phyloP scores from a whole-genome alignment of 2,329 filamentous ascomycete species.

The Aaosphaeria pasadenensis region DNA sequence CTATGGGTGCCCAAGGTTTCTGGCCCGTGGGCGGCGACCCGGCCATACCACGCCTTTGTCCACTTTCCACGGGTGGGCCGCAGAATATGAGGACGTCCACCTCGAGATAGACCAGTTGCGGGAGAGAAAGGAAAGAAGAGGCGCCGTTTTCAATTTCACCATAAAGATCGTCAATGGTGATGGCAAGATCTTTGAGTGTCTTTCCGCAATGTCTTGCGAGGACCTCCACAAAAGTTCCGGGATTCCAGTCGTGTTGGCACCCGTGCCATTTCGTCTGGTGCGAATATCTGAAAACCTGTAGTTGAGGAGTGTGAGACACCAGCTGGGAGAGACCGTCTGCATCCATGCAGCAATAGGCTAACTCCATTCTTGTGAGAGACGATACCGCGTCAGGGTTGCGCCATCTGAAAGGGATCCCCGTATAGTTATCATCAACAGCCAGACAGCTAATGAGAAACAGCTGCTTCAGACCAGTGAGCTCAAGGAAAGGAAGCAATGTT shows the following conservation, averaged over 20 bases:
- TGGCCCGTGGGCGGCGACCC: slow-evolving; percentile 15
- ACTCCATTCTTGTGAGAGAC: slow-evolving; percentile 24
- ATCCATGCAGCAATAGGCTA: slow-evolving; percentile 32
- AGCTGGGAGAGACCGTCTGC: slow-evolving; percentile 20
- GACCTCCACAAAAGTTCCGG: slow-evolving; percentile 25
- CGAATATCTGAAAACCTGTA: slow-evolving; percentile 29
- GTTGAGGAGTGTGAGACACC: slow-evolving; percentile 19
- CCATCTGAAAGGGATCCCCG: slow-evolving; percentile 28
- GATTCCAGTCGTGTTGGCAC: slow-evolving; percentile 31
- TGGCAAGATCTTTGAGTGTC: slow-evolving; percentile 23
- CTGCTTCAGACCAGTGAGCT: slow-evolving; percentile 20
- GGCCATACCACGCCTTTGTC: slow-evolving; percentile 22
- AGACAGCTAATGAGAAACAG: slow-evolving; percentile 30
- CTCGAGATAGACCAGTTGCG: slow-evolving; percentile 21
- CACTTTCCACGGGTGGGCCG: slow-evolving; percentile 32
- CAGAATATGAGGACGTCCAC: slow-evolving; percentile 30
- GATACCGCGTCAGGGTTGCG: slow-evolving; percentile 13
- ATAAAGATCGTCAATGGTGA: slow-evolving; percentile 30
- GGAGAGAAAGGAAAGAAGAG: slow-evolving; percentile 26
- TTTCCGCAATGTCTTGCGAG: slow-evolving; percentile 21
- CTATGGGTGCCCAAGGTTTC: slow-evolving; percentile 20
- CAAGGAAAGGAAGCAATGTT: slow-evolving; percentile 26
- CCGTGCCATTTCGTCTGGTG: slow-evolving; percentile 34
- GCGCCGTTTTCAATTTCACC: slow-evolving; percentile 30
- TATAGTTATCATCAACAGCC: slow-evolving; percentile 29